phyloP scores from a whole-genome alignment of 441 rosid genomes.

The Euphorbia celastroides region DNA sequence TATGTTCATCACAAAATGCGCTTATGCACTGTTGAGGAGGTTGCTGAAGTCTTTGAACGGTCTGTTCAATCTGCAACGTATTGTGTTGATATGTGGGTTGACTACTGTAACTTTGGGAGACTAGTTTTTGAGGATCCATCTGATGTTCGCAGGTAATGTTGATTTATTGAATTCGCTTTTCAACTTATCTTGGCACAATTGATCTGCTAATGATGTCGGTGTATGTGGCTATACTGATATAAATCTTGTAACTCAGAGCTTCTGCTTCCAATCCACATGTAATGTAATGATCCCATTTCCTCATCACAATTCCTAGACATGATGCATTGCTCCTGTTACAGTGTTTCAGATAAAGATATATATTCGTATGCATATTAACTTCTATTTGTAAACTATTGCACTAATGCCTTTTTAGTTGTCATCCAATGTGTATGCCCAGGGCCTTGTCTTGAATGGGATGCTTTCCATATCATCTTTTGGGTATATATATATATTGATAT shows the following conservation, averaged over 20 bases:
- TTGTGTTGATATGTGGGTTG: conserved; percentile 71
- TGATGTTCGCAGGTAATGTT: conserved; percentile 66
- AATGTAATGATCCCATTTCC: not conserved
- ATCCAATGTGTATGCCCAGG: not conserved
- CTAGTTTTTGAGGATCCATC: conserved; percentile 56
- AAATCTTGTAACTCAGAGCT: not conserved
- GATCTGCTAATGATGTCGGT: not conserved
- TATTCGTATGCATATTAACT: not conserved
- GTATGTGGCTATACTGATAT: not conserved
- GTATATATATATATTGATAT: not conserved
- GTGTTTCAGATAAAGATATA: not conserved
- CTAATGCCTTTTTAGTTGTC: not conserved
- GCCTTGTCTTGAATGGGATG: not conserved
- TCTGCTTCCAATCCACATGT: too few relatives aligned
- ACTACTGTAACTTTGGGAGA: conserved; percentile 57
- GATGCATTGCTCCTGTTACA: not conserved
- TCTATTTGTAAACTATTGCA: not conserved
- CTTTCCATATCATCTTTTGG: not conserved
- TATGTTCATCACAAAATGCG: conserved; percentile 56
- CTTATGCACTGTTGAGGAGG: conserved; percentile 51
- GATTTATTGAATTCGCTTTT: not conserved
- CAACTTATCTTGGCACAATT: not conserved
- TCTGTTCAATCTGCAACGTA: conserved; percentile 70
- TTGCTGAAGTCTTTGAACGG: conserved; percentile 64
- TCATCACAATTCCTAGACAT: not conserved